Base-by-base conservation (phyloP, 2,329 filamentous ascomycete species). In the Pseudopyrenochaeta lycopersici region DNA sequence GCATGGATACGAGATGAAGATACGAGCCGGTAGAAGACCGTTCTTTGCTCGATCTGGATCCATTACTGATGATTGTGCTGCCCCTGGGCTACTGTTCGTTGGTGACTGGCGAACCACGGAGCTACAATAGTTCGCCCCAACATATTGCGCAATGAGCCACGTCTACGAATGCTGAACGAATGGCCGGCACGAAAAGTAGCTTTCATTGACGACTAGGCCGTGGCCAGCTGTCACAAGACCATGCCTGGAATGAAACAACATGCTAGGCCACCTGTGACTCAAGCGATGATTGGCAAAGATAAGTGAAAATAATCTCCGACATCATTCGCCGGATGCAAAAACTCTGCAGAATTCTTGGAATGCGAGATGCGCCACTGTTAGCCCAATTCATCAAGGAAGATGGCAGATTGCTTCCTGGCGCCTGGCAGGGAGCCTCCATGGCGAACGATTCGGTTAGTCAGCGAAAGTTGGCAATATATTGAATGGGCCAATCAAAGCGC, bases 311-410 rank as follows among this genome's bases (percentile, higher is more conserved):
- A 71, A 70, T 70, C 52, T 66, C 60, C 67, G 66, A 60, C 48
- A 43, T 61, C 35, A 74, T 73, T 73, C 66, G 68, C 64, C 64
- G 63, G 66, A 36, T 20, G 60, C 57, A 52, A 64, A 27, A 59
- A 64, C 50, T 69, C 55, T 70, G 44, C 65, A 75, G 71, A 70
- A 70, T 61, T 67, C 63, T 67, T 52, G 55, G 41, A 52, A 60
- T 49, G 56, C 60, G 52, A 62, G 64, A 64, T 53, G 63, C 66
- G 63, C 62, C 63, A 72, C 66, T 69, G 64, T 52, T 55, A 54
- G 43, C 38, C 46, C 52, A 40, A 51, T 46, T 46, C 52, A 61
- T 50, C 48, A 46, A 49, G 46, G 43, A 51, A 63, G 23, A 27
- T 27, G 23, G 23, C 23, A 48, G 46, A 58, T 57, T 60, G 58